Percentiles rank a stretch among this genome's conserved stretches.
phyloP scores from a whole-genome alignment of 192 early-diverging fungal species.

The Coemansia sp. region DNA sequence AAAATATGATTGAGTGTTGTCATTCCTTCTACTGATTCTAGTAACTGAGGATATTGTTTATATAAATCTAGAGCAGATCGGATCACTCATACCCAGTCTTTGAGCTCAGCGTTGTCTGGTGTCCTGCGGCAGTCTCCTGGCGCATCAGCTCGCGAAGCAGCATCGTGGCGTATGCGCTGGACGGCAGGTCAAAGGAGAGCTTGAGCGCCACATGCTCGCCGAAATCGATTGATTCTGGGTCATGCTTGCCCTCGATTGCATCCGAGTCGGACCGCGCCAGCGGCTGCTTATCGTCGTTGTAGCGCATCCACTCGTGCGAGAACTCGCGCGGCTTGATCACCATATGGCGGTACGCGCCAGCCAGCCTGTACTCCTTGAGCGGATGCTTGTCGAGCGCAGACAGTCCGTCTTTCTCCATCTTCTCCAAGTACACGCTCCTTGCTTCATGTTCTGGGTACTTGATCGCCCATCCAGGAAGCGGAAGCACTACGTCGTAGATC shows the following conservation, averaged over 20 bases:
- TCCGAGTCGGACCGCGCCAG: constrained; percentile 68
- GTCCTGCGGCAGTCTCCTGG: constrained; percentile 59
- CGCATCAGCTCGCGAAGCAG: constrained; percentile 86
- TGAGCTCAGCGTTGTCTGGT: constrained; percentile 52
- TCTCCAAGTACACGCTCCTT: constrained; percentile 59
- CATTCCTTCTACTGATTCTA: too few species aligned
- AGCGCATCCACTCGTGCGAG: constrained; percentile 63
- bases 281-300: constrained; percentile 60
- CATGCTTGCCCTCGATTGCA: constrained; percentile 53
- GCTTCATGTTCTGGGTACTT: constrained; percentile 79
- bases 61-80: neutral
- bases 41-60: too few species aligned
- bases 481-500: constrained; percentile 90
- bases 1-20: too few species aligned
- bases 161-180: constrained; percentile 96
- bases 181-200: constrained; percentile 72
- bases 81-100: constrained; percentile 1
- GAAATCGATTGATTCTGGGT: constrained; percentile 45
- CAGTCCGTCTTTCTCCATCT: constrained; percentile 74
- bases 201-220: constrained; percentile 73
- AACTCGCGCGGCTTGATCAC: constrained; percentile 62
- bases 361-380: constrained; percentile 62
- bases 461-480: constrained; percentile 78
- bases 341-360: constrained; percentile 67
- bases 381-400: constrained; percentile 67